A percentile compares a stretch with the other conserved stretches of the same genome.
Conservation (phyloP, 106 monocot species). For the Agapanthus africanus region DNA sequence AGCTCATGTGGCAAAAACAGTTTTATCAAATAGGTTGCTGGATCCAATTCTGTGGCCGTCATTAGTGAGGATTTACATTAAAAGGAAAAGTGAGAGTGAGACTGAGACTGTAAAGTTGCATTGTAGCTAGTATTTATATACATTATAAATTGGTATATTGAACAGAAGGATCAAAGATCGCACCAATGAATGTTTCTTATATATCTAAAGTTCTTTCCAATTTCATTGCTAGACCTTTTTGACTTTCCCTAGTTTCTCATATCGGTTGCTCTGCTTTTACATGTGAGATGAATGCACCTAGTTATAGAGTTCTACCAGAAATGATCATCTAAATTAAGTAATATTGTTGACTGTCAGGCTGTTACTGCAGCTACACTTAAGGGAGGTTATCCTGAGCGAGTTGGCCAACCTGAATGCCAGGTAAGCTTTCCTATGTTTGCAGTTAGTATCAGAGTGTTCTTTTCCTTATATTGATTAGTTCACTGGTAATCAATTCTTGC, state of each 20-base stretch:
- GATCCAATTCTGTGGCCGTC: too few relatives aligned
- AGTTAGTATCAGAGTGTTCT: not conserved
- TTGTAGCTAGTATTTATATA: not conserved
- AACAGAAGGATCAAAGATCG: not conserved
- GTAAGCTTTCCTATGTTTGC: slow-evolving; percentile 16
- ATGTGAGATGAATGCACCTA: not conserved
- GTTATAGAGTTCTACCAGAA: slow-evolving; percentile 2
- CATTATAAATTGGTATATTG: not conserved
- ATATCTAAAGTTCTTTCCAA: not conserved
- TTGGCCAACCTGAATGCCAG: slow-evolving; percentile 66
- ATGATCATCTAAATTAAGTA: slow-evolving; percentile 7
- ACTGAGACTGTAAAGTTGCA: not conserved
- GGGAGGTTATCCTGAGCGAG: slow-evolving; percentile 56
- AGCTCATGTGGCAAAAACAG: too few relatives aligned
- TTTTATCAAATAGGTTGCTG: too few relatives aligned
- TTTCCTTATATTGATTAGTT: not conserved
- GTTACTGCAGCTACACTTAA: slow-evolving; percentile 32
- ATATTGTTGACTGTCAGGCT: slow-evolving; percentile 20
- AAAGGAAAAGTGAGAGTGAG: not conserved
- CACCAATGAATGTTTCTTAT: not conserved
- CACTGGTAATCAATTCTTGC: not conserved
- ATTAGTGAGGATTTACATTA: not conserved
- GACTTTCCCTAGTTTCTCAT: not conserved
- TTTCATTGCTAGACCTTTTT: not conserved
- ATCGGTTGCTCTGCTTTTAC: not conserved